These are phyloP conservation scores for Ganoderma lingzhi DNA, from an alignment of 1,284 basidiomycete species.

Conservation along the genomic window DNA sequence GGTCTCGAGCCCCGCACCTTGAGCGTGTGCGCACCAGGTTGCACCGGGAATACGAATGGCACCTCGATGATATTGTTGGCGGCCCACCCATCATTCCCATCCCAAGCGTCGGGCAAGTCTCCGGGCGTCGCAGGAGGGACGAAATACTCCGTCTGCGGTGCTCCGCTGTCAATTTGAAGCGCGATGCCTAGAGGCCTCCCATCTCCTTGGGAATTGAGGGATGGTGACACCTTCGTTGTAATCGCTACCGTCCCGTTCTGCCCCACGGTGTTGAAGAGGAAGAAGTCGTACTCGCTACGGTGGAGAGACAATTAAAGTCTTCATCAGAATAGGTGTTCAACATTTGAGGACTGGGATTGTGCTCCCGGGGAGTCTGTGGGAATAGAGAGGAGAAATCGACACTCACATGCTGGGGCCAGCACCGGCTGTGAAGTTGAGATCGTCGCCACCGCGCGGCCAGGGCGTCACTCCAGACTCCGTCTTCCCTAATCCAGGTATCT, in stretches of 20 bases:
- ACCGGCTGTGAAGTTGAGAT: constrained; percentile 65
- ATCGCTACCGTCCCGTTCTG: constrained; percentile 55
- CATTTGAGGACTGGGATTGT: too few relatives aligned
- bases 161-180: constrained; percentile 59
- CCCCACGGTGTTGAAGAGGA: constrained; percentile 57
- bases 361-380: too few relatives aligned
- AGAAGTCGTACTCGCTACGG: constrained; percentile 64
- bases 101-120: constrained; percentile 59
- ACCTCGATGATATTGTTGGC: constrained; percentile 55
- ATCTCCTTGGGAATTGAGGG: constrained; percentile 63
- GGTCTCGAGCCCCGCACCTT: constrained; percentile 46
- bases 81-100: constrained; percentile 58
- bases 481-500: constrained; percentile 64
- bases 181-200: constrained; percentile 64
- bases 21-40: constrained; percentile 63
- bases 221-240: constrained; percentile 63
- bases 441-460: constrained; percentile 62
- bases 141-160: constrained; percentile 55
- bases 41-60: constrained; percentile 45
- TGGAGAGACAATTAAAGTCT: too few relatives aligned
- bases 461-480: constrained; percentile 69
- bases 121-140: constrained; percentile 60
- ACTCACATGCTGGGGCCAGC: constrained; percentile 66
- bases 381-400: too few relatives aligned
- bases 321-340: too few relatives aligned